A percentile compares a stretch with the other conserved stretches of the same genome.
phyloP scores from a whole-genome alignment of 495 filamentous ascomycete genomes.

The Penicillium atrosanguineum region DNA sequence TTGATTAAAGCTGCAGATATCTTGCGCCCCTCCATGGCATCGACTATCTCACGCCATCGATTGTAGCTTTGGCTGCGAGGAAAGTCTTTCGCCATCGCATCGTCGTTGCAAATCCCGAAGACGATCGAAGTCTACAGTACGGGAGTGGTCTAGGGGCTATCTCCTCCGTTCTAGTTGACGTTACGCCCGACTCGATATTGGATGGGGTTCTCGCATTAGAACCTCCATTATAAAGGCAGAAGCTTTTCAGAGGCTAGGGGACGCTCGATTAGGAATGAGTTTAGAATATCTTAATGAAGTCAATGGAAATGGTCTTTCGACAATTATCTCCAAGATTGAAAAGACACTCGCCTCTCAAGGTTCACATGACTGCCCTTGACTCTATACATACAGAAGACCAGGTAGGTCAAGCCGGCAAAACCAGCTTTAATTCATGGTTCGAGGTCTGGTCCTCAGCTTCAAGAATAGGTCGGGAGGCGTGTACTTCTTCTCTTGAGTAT shows the following conservation, averaged over 20 bases:
- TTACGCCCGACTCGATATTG: slow-evolving; percentile 73
- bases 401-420: neutral
- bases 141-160: slow-evolving; percentile 77
- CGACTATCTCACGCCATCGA: slow-evolving; percentile 77
- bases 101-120: slow-evolving; percentile 59
- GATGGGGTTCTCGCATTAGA: slow-evolving; percentile 79
- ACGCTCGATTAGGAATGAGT: neutral
- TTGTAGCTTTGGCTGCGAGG: slow-evolving; percentile 77
- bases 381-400: neutral
- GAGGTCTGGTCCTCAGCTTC: slow-evolving; percentile 12
- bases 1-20: slow-evolving; percentile 19
- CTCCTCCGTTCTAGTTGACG: slow-evolving; percentile 58
- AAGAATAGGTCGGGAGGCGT: slow-evolving; percentile 40
- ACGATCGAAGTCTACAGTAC: slow-evolving; percentile 89
- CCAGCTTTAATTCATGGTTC: neutral
- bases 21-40: slow-evolving; percentile 83
- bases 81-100: slow-evolving; percentile 90
- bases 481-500: slow-evolving; percentile 14
- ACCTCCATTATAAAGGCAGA: slow-evolving; percentile 56
- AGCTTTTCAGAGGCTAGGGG: neutral
- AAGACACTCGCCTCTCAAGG: neutral
- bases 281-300: neutral
- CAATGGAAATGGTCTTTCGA: neutral
- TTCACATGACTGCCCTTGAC: neutral
- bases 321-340: neutral